Percentiles rank a stretch among this genome's conserved stretches.
Evolutionary conservation across 495 filamentous ascomycete genomes (phyloP).

Genomic region (Aspergillus coremiiformis): DNA sequence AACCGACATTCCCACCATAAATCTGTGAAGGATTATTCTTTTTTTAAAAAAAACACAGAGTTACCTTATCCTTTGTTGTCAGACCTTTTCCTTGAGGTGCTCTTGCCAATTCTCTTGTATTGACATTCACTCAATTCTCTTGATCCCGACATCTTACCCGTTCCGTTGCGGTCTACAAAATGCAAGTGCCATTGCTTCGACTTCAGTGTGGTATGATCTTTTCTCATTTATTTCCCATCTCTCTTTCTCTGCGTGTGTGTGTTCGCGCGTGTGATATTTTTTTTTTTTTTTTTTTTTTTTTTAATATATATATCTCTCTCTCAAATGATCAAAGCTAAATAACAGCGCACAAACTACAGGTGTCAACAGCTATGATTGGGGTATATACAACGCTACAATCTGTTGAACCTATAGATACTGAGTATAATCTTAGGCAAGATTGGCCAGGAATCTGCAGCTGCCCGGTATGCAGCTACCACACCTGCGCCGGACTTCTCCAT

Average conservation of each 20-base stretch:
- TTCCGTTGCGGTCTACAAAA: constrained; percentile 29
- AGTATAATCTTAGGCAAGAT: constrained; percentile 50
- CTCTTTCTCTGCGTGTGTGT: too few species aligned
- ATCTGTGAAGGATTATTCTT: too few species aligned
- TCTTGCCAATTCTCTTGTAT: not conserved
- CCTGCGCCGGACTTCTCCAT: constrained; percentile 63
- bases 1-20: not conserved
- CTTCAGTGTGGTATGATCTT: constrained; percentile 74
- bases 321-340: constrained; percentile 4
- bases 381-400: constrained; percentile 31
- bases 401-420: constrained; percentile 1
- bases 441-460: constrained; percentile 67
- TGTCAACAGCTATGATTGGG: constrained; percentile 98
- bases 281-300: too few species aligned
- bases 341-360: constrained; percentile 34
- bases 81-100: not conserved
- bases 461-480: constrained; percentile 70
- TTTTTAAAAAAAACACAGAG: not conserved
- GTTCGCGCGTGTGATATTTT: too few species aligned
- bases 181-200: constrained; percentile 79
- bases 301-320: too few species aligned
- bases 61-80: not conserved
- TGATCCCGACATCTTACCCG: too few species aligned
- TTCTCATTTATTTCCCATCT: not conserved
- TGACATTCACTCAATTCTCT: not conserved